Evolutionary conservation across 768 basidiomycete genomes (phyloP).

Genomic region (Lentinus brumalis): DNA sequence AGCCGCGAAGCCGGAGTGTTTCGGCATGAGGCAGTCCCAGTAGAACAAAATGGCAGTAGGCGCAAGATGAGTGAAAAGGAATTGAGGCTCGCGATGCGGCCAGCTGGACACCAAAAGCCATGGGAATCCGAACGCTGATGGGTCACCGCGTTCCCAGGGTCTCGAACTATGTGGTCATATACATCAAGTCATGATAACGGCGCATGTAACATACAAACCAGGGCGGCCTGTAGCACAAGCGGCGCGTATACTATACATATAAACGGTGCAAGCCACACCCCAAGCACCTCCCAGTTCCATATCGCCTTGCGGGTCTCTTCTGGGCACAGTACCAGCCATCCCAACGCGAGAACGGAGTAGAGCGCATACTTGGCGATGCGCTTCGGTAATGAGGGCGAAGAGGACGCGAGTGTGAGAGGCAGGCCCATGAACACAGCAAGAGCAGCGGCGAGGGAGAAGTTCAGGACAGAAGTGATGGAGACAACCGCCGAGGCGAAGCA

Average conservation of each 20-base stretch:
- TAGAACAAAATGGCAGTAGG: too few species aligned
- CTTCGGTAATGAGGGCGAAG: slow-evolving; percentile 21
- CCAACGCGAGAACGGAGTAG: slow-evolving; percentile 54
- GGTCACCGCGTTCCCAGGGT: too few species aligned
- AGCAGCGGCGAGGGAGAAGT: slow-evolving; percentile 84
- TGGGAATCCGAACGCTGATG: too few species aligned
- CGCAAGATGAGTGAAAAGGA: too few species aligned
- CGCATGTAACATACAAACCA: slow-evolving; percentile 49
- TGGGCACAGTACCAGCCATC: slow-evolving; percentile 55
- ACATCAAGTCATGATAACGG: background rate
- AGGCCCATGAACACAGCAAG: slow-evolving; percentile 66
- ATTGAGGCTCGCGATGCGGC: too few species aligned
- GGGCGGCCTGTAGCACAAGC: slow-evolving; percentile 68
- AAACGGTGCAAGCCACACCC: slow-evolving; percentile 84
- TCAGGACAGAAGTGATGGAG: slow-evolving; percentile 83
- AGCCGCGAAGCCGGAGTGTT: too few species aligned
- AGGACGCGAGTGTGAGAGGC: slow-evolving; percentile 53
- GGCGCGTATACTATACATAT: slow-evolving; percentile 79
- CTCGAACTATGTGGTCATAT: background rate
- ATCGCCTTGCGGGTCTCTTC: slow-evolving; percentile 53
- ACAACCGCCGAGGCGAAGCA: slow-evolving; percentile 86
- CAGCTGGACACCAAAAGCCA: too few species aligned
- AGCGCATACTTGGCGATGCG: slow-evolving; percentile 33
- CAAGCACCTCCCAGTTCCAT: slow-evolving; percentile 78
- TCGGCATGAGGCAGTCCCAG: too few species aligned